phyloP scores from a whole-genome alignment of 2,329 filamentous ascomycete genomes.

The Pyrenophora teres region DNA sequence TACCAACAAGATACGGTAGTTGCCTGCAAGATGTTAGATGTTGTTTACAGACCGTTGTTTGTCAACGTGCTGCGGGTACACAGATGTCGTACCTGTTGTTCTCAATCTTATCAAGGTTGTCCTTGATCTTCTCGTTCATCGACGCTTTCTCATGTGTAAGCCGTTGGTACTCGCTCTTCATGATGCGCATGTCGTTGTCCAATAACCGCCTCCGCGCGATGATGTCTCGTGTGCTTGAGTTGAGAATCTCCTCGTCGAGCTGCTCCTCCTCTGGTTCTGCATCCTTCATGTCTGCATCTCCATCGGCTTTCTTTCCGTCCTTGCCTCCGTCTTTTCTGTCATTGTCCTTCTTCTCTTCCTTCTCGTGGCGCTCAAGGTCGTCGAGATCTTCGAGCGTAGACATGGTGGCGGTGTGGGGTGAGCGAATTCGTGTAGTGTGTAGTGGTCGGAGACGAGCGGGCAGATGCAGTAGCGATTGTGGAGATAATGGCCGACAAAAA shows the following conservation, averaged over 20 bases:
- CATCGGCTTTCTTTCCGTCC: conserved; percentile 63
- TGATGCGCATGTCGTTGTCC: conserved; percentile 97
- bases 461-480: conserved; percentile 1
- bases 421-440: conserved; percentile 4
- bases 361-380: conserved; percentile 79
- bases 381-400: conserved; percentile 92
- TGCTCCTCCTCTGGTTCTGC: conserved; percentile 70
- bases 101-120: conserved; percentile 98
- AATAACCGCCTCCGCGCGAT: conserved; percentile 86
- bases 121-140: conserved; percentile 99
- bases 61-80: conserved; percentile 3
- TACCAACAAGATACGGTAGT: conserved; percentile 96
- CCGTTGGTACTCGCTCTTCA: conserved; percentile 95
- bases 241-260: conserved; percentile 90
- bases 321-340: conserved; percentile 59
- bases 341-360: conserved; percentile 69
- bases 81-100: conserved; percentile 79
- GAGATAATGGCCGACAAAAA: conserved; percentile 6
- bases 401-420: conserved; percentile 59
- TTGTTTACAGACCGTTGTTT: background rate
- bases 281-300: conserved; percentile 91
- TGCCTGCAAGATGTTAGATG: conserved; percentile 63
- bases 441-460: background rate
- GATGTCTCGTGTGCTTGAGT: conserved; percentile 92
- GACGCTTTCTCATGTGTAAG: conserved; percentile 92